Conservation (phyloP, 1,139 yeast genomes). For the Nakaseomyces delphensis region DNA sequence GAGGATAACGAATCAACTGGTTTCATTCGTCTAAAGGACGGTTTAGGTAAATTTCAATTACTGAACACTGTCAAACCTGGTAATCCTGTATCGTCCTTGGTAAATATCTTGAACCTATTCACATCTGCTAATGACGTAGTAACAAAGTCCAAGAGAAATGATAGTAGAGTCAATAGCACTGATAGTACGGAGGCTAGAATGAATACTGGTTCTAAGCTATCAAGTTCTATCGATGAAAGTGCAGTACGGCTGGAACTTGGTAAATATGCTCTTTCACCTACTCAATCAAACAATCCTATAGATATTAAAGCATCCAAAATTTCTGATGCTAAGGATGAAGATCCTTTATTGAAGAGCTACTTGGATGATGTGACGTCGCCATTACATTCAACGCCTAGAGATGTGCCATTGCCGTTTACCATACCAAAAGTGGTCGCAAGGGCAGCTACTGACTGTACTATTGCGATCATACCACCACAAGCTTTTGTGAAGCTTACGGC, state of each 20-base stretch:
- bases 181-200: not conserved
- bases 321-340: not conserved
- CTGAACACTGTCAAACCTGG: slow-evolving; percentile 83
- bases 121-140: slow-evolving; percentile 28
- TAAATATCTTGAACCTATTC: slow-evolving; percentile 67
- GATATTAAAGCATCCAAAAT: not conserved
- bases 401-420: not conserved
- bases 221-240: slow-evolving; percentile 1
- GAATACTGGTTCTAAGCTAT: slow-evolving; percentile 1
- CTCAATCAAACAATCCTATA: not conserved
- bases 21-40: slow-evolving; percentile 40
- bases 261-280: slow-evolving; percentile 1
- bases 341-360: not conserved
- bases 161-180: not conserved
- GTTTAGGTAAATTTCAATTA: slow-evolving; percentile 48
- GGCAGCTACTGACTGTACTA: slow-evolving; percentile 52
- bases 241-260: slow-evolving; percentile 1
- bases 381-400: not conserved
- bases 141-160: slow-evolving; percentile 7
- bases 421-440: slow-evolving; percentile 35
- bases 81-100: slow-evolving; percentile 72
- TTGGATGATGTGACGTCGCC: not conserved
- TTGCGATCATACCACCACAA: slow-evolving; percentile 82
- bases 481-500: slow-evolving; percentile 67
- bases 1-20: slow-evolving; percentile 13